A percentile compares a stretch with the other conserved stretches of the same genome.
phyloP scores from a whole-genome alignment of 2,329 filamentous ascomycete species.

The Curvularia sp. region DNA sequence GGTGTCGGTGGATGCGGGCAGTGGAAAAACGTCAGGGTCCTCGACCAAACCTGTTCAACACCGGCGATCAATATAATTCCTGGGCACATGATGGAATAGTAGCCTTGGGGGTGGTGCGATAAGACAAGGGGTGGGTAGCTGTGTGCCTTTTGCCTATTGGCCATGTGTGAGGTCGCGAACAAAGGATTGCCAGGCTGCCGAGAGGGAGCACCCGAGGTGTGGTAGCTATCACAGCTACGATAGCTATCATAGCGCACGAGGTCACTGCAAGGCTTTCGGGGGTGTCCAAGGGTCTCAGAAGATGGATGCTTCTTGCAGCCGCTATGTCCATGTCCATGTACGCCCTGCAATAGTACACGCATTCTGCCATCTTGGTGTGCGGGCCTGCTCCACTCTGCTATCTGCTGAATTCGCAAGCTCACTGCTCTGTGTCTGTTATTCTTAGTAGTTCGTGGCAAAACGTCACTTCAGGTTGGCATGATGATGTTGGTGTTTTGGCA shows the following conservation, averaged over 20 bases:
- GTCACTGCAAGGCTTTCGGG: conserved; percentile 6
- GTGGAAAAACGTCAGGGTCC: conserved; percentile 11
- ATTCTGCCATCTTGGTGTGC: conserved; percentile 4
- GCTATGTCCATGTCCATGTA: not conserved
- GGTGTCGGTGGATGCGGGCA: conserved; percentile 2
- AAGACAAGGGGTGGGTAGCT: conserved; percentile 8
- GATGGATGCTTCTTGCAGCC: conserved; percentile 2
- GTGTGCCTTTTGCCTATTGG: conserved; percentile 6
- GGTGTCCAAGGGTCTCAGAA: conserved; percentile 26
- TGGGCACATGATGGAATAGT: conserved; percentile 25
- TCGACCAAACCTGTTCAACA: conserved; percentile 10
- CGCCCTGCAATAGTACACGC: not conserved
- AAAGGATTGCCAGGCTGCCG: conserved; percentile 10
- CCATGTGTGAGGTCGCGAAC: conserved; percentile 18
- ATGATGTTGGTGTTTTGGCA: conserved; percentile 17
- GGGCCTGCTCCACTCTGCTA: not conserved
- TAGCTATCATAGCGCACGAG: conserved; percentile 4
- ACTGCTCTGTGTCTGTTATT: conserved; percentile 1
- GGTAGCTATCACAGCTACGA: not conserved
- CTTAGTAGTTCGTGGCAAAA: conserved; percentile 19
- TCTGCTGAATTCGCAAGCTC: not conserved
- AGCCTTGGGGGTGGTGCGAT: conserved; percentile 12
- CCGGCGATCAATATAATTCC: conserved; percentile 20
- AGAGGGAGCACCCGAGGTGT: conserved; percentile 15
- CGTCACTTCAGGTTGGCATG: conserved; percentile 18